Base-by-base conservation (phyloP, 2,329 filamentous ascomycete species). In the Ceratocystis harringtonii region DNA sequence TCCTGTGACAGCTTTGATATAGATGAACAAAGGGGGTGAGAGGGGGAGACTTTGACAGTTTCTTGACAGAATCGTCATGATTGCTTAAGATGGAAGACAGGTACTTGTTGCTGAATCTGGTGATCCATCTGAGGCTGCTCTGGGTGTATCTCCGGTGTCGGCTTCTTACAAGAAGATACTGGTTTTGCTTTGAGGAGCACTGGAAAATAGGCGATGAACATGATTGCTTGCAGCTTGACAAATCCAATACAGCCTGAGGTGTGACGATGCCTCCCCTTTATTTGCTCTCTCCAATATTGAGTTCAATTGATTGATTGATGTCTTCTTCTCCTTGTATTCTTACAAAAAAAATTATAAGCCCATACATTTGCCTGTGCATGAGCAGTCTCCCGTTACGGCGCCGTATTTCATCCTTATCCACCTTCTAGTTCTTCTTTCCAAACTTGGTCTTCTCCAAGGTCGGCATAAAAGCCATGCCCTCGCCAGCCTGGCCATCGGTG, bases 381-480 rank as follows among this genome's bases (percentile, higher is more conserved):
- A 4, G 36, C 12, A 8, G 22, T 6, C 15, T 52, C 22, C 4
- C 19, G 12, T 8, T 25, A 22, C 48, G 15, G 25, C 4, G 5
- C 28, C 12, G 8, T 30, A 3, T 2, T 19, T 3, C 12, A 58
- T 58, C 28, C n/a, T 8, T 22, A 52, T 25, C 12, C 48, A 25
- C 10, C 36, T 41, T 41, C 25, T 32, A 64, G 58, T 45, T 63
- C 44, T 52, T 67, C 32, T 50, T 58, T 22, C 63, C 65, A 4
- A 28, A 28, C 52, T 63, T 66, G 25, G 52, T 62, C 57, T 62
- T 62, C 52, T 73, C 70, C 70, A 83, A 70, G 12, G 77, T 74
- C 32, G 81, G 81, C 81, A 84, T 84, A 67, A 84, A 84, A 0
- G 76, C 80, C 80, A 84, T 82, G 1, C 81, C 80, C 60, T 73